Base-by-base conservation (phyloP, 306 rosid species). In the Cicer chorassanicum region DNA sequence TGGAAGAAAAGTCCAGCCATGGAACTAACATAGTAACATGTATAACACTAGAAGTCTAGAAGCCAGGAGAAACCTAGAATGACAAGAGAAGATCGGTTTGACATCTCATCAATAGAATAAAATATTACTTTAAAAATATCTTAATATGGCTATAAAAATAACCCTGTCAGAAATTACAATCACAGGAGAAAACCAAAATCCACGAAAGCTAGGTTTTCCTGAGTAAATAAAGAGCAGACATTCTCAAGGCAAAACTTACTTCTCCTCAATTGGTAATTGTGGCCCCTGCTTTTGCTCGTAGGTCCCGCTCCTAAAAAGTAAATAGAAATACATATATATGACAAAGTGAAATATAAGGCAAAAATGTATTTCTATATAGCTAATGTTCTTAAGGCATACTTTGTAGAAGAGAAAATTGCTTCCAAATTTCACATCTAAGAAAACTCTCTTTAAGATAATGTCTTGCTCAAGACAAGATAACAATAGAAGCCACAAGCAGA, bases 271-370 rank as follows among this genome's bases (percentile, higher is more conserved):
- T 45, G 91, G 84, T 73, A 88, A 79, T 19, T 87, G 91, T 29
- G 90, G 82, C 39, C 86, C 88, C 43, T 45, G 92, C 86, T 88
- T 89, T 76, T 76, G 78, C 85, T 80, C 89, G 16, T 72, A 56
- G 55, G 76, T 67, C 54, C 83, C 88, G 54, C 76, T 79, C 90
- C 97, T 90, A 68, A 70, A 77, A 50, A 29, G 72, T 43, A 82
- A 82, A 71, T 74, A 70, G 16, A 61, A 59, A 77, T 34, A 44
- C 53, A 44, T n/a, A 69, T 68, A 38, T 13, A 66, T 56, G 75
- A 51, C 41, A 40, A 79, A 68, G 41, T 56, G 14, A 68, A 53
- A 55, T 34, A 34, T 68, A 42, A 63, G 42, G 69, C 39, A 34
- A 34, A 85, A 66, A 41, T 19, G 36, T 16, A 66, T 68, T 67